phyloP scores from a whole-genome alignment of 2,329 filamentous ascomycete species.

The Aspergillus sp. region DNA sequence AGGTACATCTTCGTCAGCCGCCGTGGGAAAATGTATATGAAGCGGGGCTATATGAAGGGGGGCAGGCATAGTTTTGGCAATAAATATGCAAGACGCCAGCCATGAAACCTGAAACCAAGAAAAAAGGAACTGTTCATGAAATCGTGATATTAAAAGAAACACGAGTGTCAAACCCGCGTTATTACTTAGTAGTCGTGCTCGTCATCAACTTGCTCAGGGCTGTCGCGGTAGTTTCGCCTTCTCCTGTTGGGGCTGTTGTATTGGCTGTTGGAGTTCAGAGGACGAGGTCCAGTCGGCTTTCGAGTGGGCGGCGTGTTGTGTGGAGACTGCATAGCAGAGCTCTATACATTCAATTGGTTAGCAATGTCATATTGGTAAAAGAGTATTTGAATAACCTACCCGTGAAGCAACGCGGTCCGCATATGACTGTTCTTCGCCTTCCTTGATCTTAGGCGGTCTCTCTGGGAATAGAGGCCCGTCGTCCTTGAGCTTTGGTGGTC shows the following conservation, averaged over 20 bases:
- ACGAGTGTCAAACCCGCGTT: conserved; percentile 11
- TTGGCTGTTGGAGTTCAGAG: conserved; percentile 39
- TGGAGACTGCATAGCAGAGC: conserved; percentile 33
- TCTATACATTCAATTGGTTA: conserved; percentile 19
- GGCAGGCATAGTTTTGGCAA: conserved; percentile 5
- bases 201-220: conserved; percentile 42
- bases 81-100: conserved; percentile 18
- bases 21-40: conserved; percentile 3
- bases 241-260: conserved; percentile 37
- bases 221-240: conserved; percentile 41
- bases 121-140: conserved; percentile 11
- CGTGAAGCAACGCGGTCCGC: conserved; percentile 43
- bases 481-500: conserved; percentile 56
- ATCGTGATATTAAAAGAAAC: conserved; percentile 18
- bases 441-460: conserved; percentile 42
- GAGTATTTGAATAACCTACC: conserved; percentile 24
- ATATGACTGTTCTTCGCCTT: conserved; percentile 37
- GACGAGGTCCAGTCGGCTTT: conserved; percentile 50
- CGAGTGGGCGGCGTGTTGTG: conserved; percentile 36
- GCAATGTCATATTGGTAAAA: background rate
- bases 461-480: conserved; percentile 61
- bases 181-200: conserved; percentile 36
- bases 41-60: background rate
- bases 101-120: conserved; percentile 13
- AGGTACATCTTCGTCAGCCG: conserved; percentile 14